Evolutionary conservation across 2,329 filamentous ascomycete species (phyloP), one percentile per base, ranked within the genome.

Genomic region (Rhynchosporium secalis): DNA sequence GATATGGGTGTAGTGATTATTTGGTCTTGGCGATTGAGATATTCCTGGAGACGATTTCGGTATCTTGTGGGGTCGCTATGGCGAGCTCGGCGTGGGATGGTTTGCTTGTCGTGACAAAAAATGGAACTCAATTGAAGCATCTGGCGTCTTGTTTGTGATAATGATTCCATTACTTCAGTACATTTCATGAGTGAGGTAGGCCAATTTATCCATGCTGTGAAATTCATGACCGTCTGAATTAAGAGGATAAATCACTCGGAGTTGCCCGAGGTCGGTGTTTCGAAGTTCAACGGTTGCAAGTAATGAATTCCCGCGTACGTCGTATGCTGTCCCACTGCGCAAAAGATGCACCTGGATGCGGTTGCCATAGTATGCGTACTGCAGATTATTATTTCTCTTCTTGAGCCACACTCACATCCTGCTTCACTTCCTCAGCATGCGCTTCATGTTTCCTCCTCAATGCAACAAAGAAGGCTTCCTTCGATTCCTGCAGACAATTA

Each of bases 401-500:
- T 49, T 66, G 55, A 40, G 62, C 60, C 36, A 61, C 29, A 13
- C 10, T 58, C 13, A 63, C 55, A n/a, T 77, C 33, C 9, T 36
- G 33, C 9, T 36, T 36, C 33, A 36, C 5, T 36, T 36, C 33
- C 33, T 36, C 33, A 36, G 9, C 33, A 36, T 36, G 33, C 33
- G 33, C 33, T 36, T 36, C 77, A 29, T 78, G 76, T 73, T 88
- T 94, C 66, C 92, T 84, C 63, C 82, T 80, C 62, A 97, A 74
- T 0, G 87, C 92, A 52, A 98, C 87, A 72, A 97, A 96, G 72
- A 89, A 98, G 3, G 87, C 83, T 75, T 98, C 95, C 74, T 86
- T 91, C 0, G 90, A 93, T 79, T 91, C 89, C 90, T 92, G 68
- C 61, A 65, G 61, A 67, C 40, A 33, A n/a, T 63, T 3, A 52